A percentile compares a stretch with the other conserved stretches of the same genome.
Conservation (phyloP, 257 asterid genomes). For the Salvia hispanica region DNA sequence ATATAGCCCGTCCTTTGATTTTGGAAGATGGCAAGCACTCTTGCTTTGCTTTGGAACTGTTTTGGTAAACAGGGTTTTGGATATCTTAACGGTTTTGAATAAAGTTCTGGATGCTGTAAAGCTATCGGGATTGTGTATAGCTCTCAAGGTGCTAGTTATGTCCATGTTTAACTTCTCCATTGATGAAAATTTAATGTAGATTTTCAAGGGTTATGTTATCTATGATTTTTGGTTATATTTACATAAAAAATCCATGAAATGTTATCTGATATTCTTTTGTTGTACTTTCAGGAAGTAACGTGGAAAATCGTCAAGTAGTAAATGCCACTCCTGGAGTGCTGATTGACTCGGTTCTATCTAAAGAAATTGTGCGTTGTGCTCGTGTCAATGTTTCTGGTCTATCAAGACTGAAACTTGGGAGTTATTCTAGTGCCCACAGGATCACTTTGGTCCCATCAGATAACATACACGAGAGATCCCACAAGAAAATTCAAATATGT, state of each 20-base stretch:
- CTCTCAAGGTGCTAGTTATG: background rate
- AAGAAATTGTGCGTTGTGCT: slow-evolving; percentile 55
- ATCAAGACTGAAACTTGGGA: slow-evolving; percentile 67
- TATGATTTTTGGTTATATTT: slow-evolving; percentile 10
- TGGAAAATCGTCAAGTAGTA: slow-evolving; percentile 53
- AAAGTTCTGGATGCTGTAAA: slow-evolving; percentile 10
- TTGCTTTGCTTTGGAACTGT: background rate
- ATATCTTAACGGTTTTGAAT: background rate
- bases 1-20: background rate
- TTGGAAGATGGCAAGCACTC: background rate
- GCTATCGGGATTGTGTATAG: slow-evolving; percentile 1
- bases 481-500: slow-evolving; percentile 69
- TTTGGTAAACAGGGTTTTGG: slow-evolving; percentile 2
- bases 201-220: slow-evolving; percentile 4
- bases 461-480: slow-evolving; percentile 57
- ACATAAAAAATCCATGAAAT: slow-evolving; percentile 2
- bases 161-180: background rate
- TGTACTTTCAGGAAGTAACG: slow-evolving; percentile 52
- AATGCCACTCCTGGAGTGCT: slow-evolving; percentile 55
- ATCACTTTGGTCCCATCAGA: slow-evolving; percentile 65
- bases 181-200: background rate
- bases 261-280: slow-evolving; percentile 14
- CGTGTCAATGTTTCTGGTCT: slow-evolving; percentile 66
- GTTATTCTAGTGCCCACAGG: slow-evolving; percentile 69
- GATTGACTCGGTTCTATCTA: slow-evolving; percentile 42